Conservation (phyloP, 352 stramenopile species). For the Pseudoperonospora humuli region DNA sequence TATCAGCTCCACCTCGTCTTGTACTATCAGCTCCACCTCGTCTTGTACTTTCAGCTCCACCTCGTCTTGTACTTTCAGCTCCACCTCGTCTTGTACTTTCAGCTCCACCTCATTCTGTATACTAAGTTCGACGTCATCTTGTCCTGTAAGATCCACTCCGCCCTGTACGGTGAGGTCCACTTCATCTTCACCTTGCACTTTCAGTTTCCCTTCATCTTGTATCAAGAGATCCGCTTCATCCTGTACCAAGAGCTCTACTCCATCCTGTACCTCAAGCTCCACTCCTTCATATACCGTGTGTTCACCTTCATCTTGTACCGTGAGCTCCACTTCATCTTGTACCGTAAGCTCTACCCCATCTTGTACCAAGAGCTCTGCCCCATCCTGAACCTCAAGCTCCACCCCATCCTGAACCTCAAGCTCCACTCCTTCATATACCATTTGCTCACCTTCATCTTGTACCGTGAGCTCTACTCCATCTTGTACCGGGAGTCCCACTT, state of each 20-base stretch:
- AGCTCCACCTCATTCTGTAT: not conserved
- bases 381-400: not conserved
- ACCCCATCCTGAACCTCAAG: not conserved
- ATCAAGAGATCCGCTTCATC: not conserved
- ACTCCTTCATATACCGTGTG: constrained; percentile 5
- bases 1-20: no score
- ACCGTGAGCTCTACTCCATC: not conserved
- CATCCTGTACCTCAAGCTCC: constrained; percentile 4
- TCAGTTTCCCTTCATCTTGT: not conserved
- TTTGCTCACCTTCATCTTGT: constrained; percentile 7
- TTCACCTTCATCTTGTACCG: constrained; percentile 5
- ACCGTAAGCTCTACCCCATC: not conserved
- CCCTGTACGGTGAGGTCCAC: not conserved
- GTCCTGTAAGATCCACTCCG: not conserved
- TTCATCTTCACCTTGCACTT: not conserved
- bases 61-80: not conserved
- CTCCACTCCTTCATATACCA: constrained; percentile 4
- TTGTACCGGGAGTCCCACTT: not conserved
- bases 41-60: not conserved
- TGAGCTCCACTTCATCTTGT: not conserved
- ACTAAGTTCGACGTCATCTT: not conserved
- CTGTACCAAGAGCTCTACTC: constrained; percentile 9
- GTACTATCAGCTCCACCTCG: constrained; percentile 8
- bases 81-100: not conserved
- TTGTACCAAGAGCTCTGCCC: not conserved